These are phyloP conservation scores for Neurospora pannonica DNA, from an alignment of 495 filamentous ascomycete genomes.

Conservation along the genomic window DNA sequence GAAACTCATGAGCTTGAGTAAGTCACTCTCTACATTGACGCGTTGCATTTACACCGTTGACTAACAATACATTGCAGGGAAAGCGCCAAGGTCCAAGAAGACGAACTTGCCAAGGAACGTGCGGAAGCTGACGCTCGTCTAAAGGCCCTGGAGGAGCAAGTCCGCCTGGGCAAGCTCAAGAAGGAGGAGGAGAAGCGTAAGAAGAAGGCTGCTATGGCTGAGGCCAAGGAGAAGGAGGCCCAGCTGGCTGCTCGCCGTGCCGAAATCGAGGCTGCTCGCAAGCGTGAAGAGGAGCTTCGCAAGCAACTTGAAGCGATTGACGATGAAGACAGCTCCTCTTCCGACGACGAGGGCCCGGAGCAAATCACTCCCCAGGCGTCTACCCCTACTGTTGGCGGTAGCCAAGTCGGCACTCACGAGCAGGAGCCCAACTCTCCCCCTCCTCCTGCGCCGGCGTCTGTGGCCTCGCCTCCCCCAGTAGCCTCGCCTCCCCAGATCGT, in stretches of 20 bases:
- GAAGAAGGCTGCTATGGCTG: conserved; percentile 77
- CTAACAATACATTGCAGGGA: conserved; percentile 44
- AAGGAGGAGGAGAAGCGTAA: conserved; percentile 90
- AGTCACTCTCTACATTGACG: conserved; percentile 26
- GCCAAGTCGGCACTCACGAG: conserved; percentile 43
- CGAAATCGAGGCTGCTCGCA: conserved; percentile 83
- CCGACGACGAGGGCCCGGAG: conserved; percentile 80
- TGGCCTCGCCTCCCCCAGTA: conserved; percentile 27
- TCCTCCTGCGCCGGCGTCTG: conserved; percentile 15
- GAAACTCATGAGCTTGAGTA: conserved; percentile 77
- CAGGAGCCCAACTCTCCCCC: conserved; percentile 36
- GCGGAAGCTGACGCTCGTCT: conserved; percentile 75
- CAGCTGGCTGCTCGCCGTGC: conserved; percentile 76
- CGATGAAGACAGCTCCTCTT: conserved; percentile 65
- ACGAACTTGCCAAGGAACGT: conserved; percentile 68
- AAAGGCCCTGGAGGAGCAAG: conserved; percentile 84
- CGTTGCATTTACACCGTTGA: conserved; percentile 15
- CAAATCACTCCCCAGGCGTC: conserved; percentile 74
- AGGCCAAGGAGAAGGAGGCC: conserved; percentile 82
- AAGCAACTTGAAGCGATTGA: conserved; percentile 76
- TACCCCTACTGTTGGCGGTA: conserved; percentile 57
- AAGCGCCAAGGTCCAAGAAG: conserved; percentile 65
- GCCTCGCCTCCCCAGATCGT: conserved; percentile 33
- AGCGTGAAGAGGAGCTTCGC: conserved; percentile 80
- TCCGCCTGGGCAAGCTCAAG: conserved; percentile 90